A percentile compares a stretch with the other conserved stretches of the same genome.
These are phyloP conservation scores for Calcarisporium arbuscula DNA, from an alignment of 2,329 filamentous ascomycete species.

Conservation along the genomic window DNA sequence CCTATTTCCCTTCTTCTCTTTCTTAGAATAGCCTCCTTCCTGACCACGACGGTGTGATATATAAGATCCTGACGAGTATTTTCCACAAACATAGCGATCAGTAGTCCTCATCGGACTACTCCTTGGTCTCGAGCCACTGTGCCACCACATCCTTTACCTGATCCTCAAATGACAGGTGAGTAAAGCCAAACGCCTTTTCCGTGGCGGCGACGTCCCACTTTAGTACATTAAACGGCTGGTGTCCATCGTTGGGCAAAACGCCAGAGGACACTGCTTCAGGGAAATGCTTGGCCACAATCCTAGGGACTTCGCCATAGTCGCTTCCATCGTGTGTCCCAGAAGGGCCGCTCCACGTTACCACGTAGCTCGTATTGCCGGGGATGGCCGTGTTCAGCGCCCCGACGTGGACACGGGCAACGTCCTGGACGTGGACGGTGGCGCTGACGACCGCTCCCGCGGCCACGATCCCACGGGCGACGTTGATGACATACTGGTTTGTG, in stretches of 20 bases:
- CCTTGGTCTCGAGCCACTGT: constrained; percentile 28
- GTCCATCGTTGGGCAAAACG: constrained; percentile 1
- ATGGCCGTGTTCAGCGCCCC: constrained; percentile 3
- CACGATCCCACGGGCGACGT: constrained; percentile 11
- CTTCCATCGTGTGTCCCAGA: not conserved
- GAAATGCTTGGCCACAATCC: constrained; percentile 10
- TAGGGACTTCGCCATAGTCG: constrained; percentile 1
- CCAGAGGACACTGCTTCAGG: constrained; percentile 6
- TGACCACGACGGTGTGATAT: too few species aligned
- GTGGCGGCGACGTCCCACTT: constrained; percentile 23
- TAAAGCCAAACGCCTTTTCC: constrained; percentile 25
- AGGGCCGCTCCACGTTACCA: constrained; percentile 3
- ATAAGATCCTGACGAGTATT: too few species aligned
- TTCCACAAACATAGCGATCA: too few species aligned
- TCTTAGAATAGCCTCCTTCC: too few species aligned
- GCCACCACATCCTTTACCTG: constrained; percentile 26
- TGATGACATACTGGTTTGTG: constrained; percentile 26
- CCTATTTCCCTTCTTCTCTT: too few species aligned
- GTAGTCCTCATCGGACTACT: too few species aligned
- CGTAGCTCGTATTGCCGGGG: constrained; percentile 6
- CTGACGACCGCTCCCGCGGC: too few species aligned
- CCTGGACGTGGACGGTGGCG: constrained; percentile 11
- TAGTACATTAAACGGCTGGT: constrained; percentile 6
- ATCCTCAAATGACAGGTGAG: constrained; percentile 25
- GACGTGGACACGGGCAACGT: constrained; percentile 10